Evolutionary conservation across 768 basidiomycete genomes (phyloP).

Genomic region (Serendipita indica): DNA sequence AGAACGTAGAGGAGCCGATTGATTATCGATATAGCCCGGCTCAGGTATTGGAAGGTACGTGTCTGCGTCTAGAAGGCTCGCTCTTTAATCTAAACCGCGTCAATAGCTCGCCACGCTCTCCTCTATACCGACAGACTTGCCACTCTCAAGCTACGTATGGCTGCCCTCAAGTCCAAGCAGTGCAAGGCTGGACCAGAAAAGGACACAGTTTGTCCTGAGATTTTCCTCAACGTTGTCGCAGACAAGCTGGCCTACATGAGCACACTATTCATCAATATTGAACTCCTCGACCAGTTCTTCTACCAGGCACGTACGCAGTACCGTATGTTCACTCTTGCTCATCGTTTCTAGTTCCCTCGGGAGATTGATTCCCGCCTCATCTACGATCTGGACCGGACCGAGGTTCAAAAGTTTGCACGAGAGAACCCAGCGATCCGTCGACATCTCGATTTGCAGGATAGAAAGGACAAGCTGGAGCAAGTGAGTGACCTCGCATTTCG

Average conservation of each 20-base stretch:
- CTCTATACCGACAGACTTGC: conserved; percentile 68
- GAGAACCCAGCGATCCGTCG: conserved; percentile 82
- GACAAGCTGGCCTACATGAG: conserved; percentile 94
- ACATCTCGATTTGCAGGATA: conserved; percentile 87
- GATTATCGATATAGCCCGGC: conserved; percentile 83
- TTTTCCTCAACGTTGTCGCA: conserved; percentile 90
- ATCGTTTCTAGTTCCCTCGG: conserved; percentile 65
- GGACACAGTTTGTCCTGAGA: conserved; percentile 86
- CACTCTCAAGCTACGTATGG: conserved; percentile 73
- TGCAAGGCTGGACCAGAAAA: conserved; percentile 80
- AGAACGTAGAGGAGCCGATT: conserved; percentile 24
- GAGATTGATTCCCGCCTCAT: conserved; percentile 90
- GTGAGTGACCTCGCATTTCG: conserved; percentile 25
- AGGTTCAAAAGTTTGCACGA: conserved; percentile 82
- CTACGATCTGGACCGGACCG: conserved; percentile 82
- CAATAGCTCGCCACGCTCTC: conserved; percentile 80
- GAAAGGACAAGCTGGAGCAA: conserved; percentile 96
- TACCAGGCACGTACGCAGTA: conserved; percentile 52
- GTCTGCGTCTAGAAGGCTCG: neutral
- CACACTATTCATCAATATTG: conserved; percentile 98
- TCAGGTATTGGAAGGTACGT: conserved; percentile 80
- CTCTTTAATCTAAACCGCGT: neutral
- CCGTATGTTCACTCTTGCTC: neutral
- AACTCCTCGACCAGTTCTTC: conserved; percentile 95
- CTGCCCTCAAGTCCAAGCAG: conserved; percentile 75